phyloP scores from a whole-genome alignment of 805 yeast genomes.

The Candida mattraensis region DNA sequence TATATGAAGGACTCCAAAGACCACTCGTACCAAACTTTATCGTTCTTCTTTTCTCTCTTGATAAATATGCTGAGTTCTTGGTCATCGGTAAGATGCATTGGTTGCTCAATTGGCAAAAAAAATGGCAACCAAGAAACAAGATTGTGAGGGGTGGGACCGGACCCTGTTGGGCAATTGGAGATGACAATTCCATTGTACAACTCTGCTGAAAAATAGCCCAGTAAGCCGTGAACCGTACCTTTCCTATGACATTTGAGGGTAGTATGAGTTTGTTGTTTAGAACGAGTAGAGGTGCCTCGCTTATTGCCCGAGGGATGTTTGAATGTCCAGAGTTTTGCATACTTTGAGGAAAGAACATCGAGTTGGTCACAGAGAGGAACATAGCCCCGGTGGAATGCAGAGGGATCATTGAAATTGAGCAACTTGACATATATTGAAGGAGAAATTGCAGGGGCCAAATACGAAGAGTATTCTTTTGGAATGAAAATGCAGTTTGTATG shows the following conservation, averaged over 20 bases:
- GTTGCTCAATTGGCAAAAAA: slow-evolving; percentile 58
- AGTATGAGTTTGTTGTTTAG: slow-evolving; percentile 24
- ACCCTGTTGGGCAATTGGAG: slow-evolving; percentile 45
- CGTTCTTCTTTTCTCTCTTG: slow-evolving; percentile 44
- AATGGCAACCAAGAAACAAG: slow-evolving; percentile 69
- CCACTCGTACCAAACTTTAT: slow-evolving; percentile 70
- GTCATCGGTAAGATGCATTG: slow-evolving; percentile 52
- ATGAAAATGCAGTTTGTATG: slow-evolving; percentile 54
- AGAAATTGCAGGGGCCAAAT: slow-evolving; percentile 64
- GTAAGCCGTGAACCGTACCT: slow-evolving; percentile 67
- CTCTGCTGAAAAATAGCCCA: slow-evolving; percentile 72
- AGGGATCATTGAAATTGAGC: slow-evolving; percentile 8
- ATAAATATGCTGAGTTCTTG: slow-evolving; percentile 53
- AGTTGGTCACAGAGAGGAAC: slow-evolving; percentile 34
- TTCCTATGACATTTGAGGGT: slow-evolving; percentile 45
- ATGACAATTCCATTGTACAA: slow-evolving; percentile 60
- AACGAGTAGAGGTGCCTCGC: slow-evolving; percentile 23
- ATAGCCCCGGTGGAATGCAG: slow-evolving; percentile 26
- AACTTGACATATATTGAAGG: slow-evolving; percentile 49
- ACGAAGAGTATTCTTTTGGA: slow-evolving; percentile 59
- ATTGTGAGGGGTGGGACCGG: slow-evolving; percentile 39
- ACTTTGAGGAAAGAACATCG: slow-evolving; percentile 45
- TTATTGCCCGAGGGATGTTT: slow-evolving; percentile 38
- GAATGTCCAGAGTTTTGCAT: slow-evolving; percentile 61
- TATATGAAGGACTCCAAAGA: slow-evolving; percentile 51